Evolutionary conservation across 768 basidiomycete species (phyloP), one percentile per base, ranked within the genome.

Genomic region (Rhizopogon vinicolor): DNA sequence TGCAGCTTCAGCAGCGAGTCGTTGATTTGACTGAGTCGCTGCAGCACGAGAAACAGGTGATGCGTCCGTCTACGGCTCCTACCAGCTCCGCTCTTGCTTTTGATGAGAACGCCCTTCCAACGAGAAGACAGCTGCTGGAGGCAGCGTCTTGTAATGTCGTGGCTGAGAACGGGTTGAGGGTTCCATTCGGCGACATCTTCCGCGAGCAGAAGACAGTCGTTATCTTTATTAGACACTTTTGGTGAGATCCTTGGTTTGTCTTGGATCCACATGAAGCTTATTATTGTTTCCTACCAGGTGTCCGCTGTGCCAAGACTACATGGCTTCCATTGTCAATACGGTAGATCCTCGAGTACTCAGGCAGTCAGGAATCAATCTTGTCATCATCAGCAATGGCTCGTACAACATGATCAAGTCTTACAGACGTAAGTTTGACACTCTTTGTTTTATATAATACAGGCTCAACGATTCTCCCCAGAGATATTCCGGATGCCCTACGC

Each of bases 221-320:
- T 51, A 71, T 93, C 41, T 96, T 96, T 74, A 86, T 97, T 59
- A 78, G 93, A 42, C 90, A 93, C 69, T 93, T 93, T 71, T 90
- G 86, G 89, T 81, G 49, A 55, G 68, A 60, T 22, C 9, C 43
- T 46, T 42, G 40, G 19, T 46, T 25, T 51, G 52, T 44, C 54
- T 46, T 29, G n/a, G 18, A 3, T 33, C 55, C 56, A 56, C 31
- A 10, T 41, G 14, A 50, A 13, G 18, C 22, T 45, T 12, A 44
- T 61, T 59, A 51, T 51, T 22, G n/a, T 0, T 5, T 39, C 12
- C 13, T 44, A 44, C 4, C 41, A 81, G 83, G 80, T 94, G 92
- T 65, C 86, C 89, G 0, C 70, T 85, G 12, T 92, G 90, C 68
- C 91, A 93, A 64, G 93, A 96, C 68, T 97, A 95, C 68, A 84